Conservation (phyloP, 1,284 basidiomycete species). For the Cryptococcus sp. region DNA sequence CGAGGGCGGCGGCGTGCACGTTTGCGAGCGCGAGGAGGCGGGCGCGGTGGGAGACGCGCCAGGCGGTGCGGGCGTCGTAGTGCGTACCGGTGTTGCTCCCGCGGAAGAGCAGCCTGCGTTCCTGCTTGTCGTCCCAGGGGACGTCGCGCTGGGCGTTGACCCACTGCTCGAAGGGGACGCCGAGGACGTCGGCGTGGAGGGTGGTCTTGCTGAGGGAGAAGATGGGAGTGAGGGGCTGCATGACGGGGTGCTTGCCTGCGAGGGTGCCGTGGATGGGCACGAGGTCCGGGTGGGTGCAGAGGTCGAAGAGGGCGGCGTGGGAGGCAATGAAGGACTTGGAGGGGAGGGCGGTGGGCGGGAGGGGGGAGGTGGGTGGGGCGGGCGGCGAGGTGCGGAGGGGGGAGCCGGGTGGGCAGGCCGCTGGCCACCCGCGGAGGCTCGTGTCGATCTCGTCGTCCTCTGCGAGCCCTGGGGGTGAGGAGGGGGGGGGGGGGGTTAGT, state of each 20-base stretch:
- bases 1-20: too few relatives aligned
- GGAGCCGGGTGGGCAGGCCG: slow-evolving; percentile 25
- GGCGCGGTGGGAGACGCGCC: slow-evolving; percentile 40
- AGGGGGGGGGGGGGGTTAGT: too few relatives aligned
- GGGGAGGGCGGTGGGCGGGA: slow-evolving; percentile 4
- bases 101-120: slow-evolving; percentile 39
- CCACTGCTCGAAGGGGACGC: slow-evolving; percentile 48
- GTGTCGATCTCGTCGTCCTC: slow-evolving; percentile 28
- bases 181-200: slow-evolving; percentile 44
- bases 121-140: slow-evolving; percentile 35
- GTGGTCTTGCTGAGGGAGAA: slow-evolving; percentile 45
- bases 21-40: slow-evolving; percentile 29
- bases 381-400: slow-evolving; percentile 1
- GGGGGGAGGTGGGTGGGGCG: neutral
- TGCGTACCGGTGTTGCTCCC: slow-evolving; percentile 44
- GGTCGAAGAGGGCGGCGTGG: slow-evolving; percentile 33
- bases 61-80: slow-evolving; percentile 25
- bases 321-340: slow-evolving; percentile 40
- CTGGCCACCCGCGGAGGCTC: slow-evolving; percentile 27
- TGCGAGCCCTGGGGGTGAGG: slow-evolving; percentile 18
- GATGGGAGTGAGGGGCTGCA: slow-evolving; percentile 31
- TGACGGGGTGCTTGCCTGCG: slow-evolving; percentile 28
- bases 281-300: slow-evolving; percentile 39
- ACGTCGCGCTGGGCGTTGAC: slow-evolving; percentile 21
- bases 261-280: slow-evolving; percentile 39